phyloP scores from a whole-genome alignment of 2,329 filamentous ascomycete genomes.

The Blastomyces gilchristii region DNA sequence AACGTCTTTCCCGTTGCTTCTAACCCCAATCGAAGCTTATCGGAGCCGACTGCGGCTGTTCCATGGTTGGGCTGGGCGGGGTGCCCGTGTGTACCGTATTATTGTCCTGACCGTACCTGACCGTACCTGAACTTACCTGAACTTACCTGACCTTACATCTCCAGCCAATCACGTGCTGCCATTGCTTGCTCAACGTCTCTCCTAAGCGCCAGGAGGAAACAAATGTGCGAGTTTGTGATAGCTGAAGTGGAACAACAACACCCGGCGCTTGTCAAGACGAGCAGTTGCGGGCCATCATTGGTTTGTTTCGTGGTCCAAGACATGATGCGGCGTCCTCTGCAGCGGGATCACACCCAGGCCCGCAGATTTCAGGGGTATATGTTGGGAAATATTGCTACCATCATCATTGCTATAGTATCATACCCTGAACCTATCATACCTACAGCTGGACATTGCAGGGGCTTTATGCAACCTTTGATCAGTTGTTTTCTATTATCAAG shows the following conservation, averaged over 20 bases:
- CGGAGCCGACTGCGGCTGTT: neutral
- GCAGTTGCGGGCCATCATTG: neutral
- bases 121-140: constrained; percentile 2
- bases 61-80: neutral
- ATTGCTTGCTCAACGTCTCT: neutral
- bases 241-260: neutral
- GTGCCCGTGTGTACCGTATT: neutral
- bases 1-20: neutral
- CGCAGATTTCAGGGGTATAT: neutral
- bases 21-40: neutral
- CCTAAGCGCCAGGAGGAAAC: neutral
- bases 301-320: neutral
- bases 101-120: neutral
- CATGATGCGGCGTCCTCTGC: neutral
- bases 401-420: neutral
- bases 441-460: neutral
- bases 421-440: neutral
- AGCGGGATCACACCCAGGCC: neutral
- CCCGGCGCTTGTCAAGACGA: neutral
- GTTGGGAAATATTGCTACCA: neutral
- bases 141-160: neutral
- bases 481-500: neutral
- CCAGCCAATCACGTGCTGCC: neutral
- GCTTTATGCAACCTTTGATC: neutral
- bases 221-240: neutral